phyloP scores from a whole-genome alignment of 345 rosid genomes.

The Hirschfeldia incana region DNA sequence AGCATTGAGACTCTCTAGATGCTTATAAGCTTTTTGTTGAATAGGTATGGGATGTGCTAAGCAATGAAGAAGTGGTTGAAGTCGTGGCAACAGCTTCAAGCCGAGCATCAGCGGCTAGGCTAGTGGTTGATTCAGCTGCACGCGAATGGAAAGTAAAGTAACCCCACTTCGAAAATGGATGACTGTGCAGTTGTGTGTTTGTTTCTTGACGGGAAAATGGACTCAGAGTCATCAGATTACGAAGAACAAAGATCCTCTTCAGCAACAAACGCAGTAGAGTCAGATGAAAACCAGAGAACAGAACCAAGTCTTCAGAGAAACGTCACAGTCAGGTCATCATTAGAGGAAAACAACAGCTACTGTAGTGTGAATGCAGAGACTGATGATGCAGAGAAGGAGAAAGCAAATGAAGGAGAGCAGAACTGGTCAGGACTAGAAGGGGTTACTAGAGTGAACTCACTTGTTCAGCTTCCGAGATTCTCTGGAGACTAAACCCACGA shows the following conservation, averaged over 20 bases:
- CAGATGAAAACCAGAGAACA: slow-evolving; percentile 73
- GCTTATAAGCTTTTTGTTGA: slow-evolving; percentile 11
- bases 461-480: slow-evolving; percentile 97
- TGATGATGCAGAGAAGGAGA: slow-evolving; percentile 43
- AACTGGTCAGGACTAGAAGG: slow-evolving; percentile 96
- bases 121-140: slow-evolving; percentile 82
- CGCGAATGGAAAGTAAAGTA: slow-evolving; percentile 95
- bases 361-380: slow-evolving; percentile 41
- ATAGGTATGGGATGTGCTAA: slow-evolving; percentile 98
- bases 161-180: slow-evolving; percentile 99
- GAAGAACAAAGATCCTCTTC: slow-evolving; percentile 80
- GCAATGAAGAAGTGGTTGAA: slow-evolving; percentile 95
- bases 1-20: background rate
- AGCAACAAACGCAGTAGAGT: slow-evolving; percentile 71
- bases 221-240: slow-evolving; percentile 65
- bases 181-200: slow-evolving; percentile 99
- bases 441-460: slow-evolving; percentile 94
- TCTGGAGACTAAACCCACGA: slow-evolving; percentile 58
- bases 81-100: slow-evolving; percentile 80
- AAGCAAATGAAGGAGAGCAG: slow-evolving; percentile 66
- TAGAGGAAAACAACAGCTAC: slow-evolving; percentile 48
- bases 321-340: slow-evolving; percentile 67
- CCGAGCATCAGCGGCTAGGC: slow-evolving; percentile 87
- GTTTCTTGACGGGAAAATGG: slow-evolving; percentile 96
- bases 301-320: slow-evolving; percentile 91